Evolutionary conservation across 1,284 basidiomycete genomes (phyloP).

Genomic region (Xerocomus cyaneibrunnescens): DNA sequence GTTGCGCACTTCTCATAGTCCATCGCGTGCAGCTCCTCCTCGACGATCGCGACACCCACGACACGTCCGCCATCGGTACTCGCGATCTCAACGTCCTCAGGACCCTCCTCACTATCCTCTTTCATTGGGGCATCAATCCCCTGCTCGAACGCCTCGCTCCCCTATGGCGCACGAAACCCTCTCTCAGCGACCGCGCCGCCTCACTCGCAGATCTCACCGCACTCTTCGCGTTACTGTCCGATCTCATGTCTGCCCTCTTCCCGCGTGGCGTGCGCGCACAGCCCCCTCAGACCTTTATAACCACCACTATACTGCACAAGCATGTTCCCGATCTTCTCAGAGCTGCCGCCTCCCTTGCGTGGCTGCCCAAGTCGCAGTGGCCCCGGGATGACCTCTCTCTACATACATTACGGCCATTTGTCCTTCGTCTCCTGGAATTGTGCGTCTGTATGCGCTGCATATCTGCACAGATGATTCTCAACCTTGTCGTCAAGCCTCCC

Average conservation of each 20-base stretch:
- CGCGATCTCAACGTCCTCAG: conserved; percentile 63
- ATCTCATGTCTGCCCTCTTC: conserved; percentile 50
- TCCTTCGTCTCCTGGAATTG: conserved; percentile 58
- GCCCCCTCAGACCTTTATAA: conserved; percentile 57
- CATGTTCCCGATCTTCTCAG: conserved; percentile 58
- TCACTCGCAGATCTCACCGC: conserved; percentile 43
- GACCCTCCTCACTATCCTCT: conserved; percentile 61
- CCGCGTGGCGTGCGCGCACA: conserved; percentile 46
- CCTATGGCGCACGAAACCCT: conserved; percentile 41
- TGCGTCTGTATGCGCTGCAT: conserved; percentile 39
- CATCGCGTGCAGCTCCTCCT: conserved; percentile 51
- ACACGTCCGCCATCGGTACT: conserved; percentile 52
- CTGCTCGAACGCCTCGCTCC: conserved; percentile 45
- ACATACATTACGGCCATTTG: conserved; percentile 44
- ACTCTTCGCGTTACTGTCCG: conserved; percentile 43
- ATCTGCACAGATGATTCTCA: conserved; percentile 12
- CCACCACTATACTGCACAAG: conserved; percentile 56
- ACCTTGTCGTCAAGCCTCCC: conserved; percentile 47
- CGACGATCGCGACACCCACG: conserved; percentile 19
- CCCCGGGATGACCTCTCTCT: conserved; percentile 41
- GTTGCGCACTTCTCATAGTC: conserved; percentile 53
- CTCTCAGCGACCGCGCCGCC: conserved; percentile 5
- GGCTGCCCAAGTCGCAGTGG: conserved; percentile 58
- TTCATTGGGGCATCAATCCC: conserved; percentile 67
- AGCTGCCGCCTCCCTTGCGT: conserved; percentile 62